Percentiles rank a stretch among this genome's conserved stretches.
Conservation (phyloP, 2,329 filamentous ascomycete genomes). For the Colletotrichum acutatum region DNA sequence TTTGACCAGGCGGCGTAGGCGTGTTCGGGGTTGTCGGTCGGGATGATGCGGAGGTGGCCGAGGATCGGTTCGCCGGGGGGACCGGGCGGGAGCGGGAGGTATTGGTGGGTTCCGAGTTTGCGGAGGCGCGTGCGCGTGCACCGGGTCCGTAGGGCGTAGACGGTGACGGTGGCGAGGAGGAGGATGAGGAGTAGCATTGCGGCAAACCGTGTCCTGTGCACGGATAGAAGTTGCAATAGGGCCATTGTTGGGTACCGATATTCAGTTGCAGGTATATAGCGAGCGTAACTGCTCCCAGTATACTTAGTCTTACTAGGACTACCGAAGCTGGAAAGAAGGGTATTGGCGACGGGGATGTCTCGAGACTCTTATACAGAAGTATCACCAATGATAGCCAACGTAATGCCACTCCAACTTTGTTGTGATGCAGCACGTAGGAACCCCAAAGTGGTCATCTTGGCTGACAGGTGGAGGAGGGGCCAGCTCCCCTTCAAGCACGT, state of each 20-base stretch:
- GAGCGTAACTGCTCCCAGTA: background rate
- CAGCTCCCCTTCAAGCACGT: background rate
- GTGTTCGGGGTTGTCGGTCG: constrained; percentile 44
- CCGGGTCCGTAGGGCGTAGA: background rate
- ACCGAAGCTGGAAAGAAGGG: background rate
- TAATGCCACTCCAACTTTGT: too few relatives aligned
- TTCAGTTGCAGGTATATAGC: background rate
- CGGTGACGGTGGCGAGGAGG: background rate
- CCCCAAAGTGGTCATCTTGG: background rate
- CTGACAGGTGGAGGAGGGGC: background rate
- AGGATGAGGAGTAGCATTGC: constrained; percentile 14
- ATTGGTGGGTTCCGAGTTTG: background rate
- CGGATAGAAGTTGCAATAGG: background rate
- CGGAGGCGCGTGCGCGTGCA: too few relatives aligned
- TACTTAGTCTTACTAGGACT: background rate
- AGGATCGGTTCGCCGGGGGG: constrained; percentile 51
- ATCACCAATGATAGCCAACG: background rate
- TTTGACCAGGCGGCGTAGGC: constrained; percentile 44
- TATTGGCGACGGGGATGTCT: background rate
- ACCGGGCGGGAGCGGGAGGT: constrained; percentile 44
- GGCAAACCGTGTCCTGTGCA: background rate
- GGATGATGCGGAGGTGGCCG: constrained; percentile 57
- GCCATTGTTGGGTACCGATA: background rate
- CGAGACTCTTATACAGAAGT: background rate
- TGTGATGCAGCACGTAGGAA: background rate